Base-by-base conservation (phyloP, 2,329 filamentous ascomycete species). In the Botrytis cinerea region DNA sequence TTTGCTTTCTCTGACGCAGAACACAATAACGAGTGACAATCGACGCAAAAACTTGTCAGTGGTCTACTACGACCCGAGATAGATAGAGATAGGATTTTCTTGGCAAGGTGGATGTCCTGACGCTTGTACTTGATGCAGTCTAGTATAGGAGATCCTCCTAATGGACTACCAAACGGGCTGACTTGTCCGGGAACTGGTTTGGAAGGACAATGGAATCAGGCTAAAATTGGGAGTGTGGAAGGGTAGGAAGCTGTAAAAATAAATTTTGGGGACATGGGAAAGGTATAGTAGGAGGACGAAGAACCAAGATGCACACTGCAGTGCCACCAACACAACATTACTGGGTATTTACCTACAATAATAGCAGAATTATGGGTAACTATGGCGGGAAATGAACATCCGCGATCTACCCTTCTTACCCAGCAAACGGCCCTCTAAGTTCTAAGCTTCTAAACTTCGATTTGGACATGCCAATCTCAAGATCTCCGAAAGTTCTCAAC, bases 281-380 rank as follows among this genome's bases (percentile, higher is more conserved):
- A 67, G 25, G 38, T 38, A 25, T 61, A n/a, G 20, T 43, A 43
- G 60, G 20, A 25, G n/a, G 18, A 45, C 45, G 43, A 57, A 57
- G n/a, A 57, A 57, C 18, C 51, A 57, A 57, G 51, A 57, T 28
- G n/a, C 10, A 63, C 25, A 32, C n/a, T 57, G n/a, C n/a, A 32
- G 61, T 63, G 61, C 40, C 62, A 67, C 46, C 63, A 67, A 40
- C 63, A 51, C 46, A 67, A 51, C 63, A 51, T 67, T 51, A 67
- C 46, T 18, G 25, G 35, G 35, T 57, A 28, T 28, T 25, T 51
- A 38, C 63, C 20, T 40, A 64, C 43, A 64, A 46, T 25, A 64
- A 25, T 46, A 64, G n/a, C 63, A 51, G 32, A 6, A 35, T 20
- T 16, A 66, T 32, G 38, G 43, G 32, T 32, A 35, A 46, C 28